Base-by-base conservation (phyloP, 2,329 filamentous ascomycete genomes). In the Fusarium mangiferae region DNA sequence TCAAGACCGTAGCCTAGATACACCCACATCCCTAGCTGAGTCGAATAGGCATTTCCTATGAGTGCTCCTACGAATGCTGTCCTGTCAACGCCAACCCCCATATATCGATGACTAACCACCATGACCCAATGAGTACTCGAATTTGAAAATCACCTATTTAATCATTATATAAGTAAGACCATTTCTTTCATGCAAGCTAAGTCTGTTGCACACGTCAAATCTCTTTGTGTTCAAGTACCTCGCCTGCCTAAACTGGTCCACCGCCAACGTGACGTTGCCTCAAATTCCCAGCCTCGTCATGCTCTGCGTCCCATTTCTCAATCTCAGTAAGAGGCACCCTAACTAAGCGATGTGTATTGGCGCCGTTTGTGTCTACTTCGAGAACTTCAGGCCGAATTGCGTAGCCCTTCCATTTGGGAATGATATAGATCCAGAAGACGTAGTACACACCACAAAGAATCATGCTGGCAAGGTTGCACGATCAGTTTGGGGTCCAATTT, bases 371-470 rank as follows among this genome's bases (percentile, higher is more conserved):
- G 9, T 74, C 70, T 30, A 90, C 79, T 3, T 84, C 79, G 2
- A 90, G 58, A 5, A 90, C 79, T 48, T 90, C 87, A 18, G 90
- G 87, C 3, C 90, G 85, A 57, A 91, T 85, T 11, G 81, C 76
- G 72, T 92, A 92, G 0, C 84, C 82, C 33, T 84, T 82, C 70
- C 84, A 84, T 44, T 82, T 84, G 0, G 90, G 90, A 1, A 92
- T 74, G 3, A 88, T 36, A 49, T 87, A 83, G 66, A 92, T 87
- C 88, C 90, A 92, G 17, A 86, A 62, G 22, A 84, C 81, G 73
- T 92, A 92, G 79, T 92, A 92, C 1, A 89, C 45, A 0, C 79
- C 86, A 63, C 90, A 92, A 0, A 85, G n/a, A 13, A 84, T 73
- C 41, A 92, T 81, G 38, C 87, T 89, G 22, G 3, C 10, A 11